A percentile compares a stretch with the other conserved stretches of the same genome.
Conservation (phyloP, 2,329 filamentous ascomycete genomes). For the Laburnicola sp. region DNA sequence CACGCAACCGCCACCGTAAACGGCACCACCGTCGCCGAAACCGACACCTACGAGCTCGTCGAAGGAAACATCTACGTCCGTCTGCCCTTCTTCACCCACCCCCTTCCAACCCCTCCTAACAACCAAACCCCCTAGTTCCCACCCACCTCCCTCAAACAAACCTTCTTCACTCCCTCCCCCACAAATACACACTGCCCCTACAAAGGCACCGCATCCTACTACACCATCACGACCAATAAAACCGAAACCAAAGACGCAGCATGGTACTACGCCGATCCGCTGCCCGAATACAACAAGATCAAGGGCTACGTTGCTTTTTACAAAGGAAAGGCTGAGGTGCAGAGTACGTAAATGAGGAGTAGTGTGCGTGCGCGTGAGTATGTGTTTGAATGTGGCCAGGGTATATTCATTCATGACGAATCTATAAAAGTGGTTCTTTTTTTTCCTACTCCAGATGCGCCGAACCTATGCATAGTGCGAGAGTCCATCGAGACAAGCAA, state of each 20-base stretch:
- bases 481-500: neutral
- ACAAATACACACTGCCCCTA: slow-evolving; percentile 58
- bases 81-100: neutral
- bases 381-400: neutral
- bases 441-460: neutral
- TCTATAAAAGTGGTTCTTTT: neutral
- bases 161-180: slow-evolving; percentile 49
- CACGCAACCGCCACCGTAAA: slow-evolving; percentile 54
- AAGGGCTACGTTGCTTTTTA: slow-evolving; percentile 63
- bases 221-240: slow-evolving; percentile 56
- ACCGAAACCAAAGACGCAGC: slow-evolving; percentile 57
- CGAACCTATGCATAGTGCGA: neutral
- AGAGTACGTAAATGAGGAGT: neutral
- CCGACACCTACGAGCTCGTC: slow-evolving; percentile 57
- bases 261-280: slow-evolving; percentile 61
- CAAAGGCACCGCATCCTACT: slow-evolving; percentile 63
- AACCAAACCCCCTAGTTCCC: neutral
- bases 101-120: neutral
- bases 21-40: slow-evolving; percentile 55
- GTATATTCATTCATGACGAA: slow-evolving; percentile 1
- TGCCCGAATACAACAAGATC: slow-evolving; percentile 55
- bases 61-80: slow-evolving; percentile 62
- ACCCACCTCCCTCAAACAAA: neutral
- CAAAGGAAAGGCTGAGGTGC: slow-evolving; percentile 45
- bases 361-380: neutral